phyloP scores from a whole-genome alignment of 345 rosid genomes.

The Eucalyptus paniculata region DNA sequence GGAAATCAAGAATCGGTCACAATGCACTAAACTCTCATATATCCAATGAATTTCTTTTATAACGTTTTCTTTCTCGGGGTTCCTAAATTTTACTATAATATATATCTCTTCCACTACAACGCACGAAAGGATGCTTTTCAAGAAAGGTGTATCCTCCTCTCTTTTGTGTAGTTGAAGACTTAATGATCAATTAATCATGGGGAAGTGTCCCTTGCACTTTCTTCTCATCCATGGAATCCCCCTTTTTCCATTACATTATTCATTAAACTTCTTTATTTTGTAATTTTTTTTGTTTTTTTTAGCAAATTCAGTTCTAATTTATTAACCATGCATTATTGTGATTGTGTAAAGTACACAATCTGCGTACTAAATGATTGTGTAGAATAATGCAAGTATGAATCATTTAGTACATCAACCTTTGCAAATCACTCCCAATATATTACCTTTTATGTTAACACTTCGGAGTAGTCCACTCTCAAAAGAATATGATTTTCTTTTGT shows the following conservation, averaged over 20 bases:
- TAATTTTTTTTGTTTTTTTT: no score
- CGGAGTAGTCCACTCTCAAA: neutral
- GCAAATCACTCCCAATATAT: neutral
- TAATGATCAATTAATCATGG: neutral
- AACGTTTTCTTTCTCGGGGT: neutral
- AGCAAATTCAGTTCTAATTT: neutral
- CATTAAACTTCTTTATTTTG: neutral
- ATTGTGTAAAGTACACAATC: neutral
- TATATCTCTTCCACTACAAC: neutral
- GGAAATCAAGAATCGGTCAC: neutral
- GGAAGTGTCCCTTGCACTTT: neutral
- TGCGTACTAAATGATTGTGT: neutral
- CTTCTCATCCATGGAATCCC: neutral
- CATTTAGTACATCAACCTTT: neutral
- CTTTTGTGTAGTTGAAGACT: neutral
- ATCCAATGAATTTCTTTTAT: neutral
- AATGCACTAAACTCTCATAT: neutral
- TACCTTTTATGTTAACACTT: neutral
- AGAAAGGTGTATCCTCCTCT: neutral
- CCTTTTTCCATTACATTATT: neutral
- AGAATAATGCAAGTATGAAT: neutral
- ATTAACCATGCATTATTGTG: neutral
- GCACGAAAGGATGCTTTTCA: neutral
- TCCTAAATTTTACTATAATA: neutral
- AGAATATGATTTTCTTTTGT: neutral